These are phyloP conservation scores for Lepiota venenata DNA, from an alignment of 768 basidiomycete genomes.

Conservation along the genomic window DNA sequence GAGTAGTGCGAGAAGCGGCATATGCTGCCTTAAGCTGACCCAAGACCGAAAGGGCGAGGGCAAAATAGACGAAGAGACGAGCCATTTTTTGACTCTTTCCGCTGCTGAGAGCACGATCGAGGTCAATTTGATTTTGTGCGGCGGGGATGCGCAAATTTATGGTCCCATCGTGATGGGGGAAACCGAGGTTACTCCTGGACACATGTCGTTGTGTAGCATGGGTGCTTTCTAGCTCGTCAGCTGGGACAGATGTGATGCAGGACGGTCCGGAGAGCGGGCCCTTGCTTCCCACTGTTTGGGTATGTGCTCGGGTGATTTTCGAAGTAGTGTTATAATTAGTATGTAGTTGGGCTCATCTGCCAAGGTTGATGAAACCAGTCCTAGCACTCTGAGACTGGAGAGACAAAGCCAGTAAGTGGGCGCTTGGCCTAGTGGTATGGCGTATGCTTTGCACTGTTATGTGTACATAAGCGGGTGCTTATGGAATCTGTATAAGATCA, in stretches of 20 bases:
- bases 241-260: not conserved
- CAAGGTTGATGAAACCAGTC: no score
- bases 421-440: constrained; percentile 15
- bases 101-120: no score
- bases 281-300: not conserved
- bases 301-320: not conserved
- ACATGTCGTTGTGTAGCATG: not conserved
- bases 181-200: not conserved
- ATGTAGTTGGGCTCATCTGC: no score
- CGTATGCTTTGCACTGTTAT: constrained; percentile 8
- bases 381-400: no score
- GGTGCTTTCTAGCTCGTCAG: not conserved
- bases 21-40: constrained; percentile 9
- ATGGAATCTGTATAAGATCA: constrained; percentile 13
- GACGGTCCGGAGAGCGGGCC: constrained; percentile 7
- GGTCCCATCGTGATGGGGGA: not conserved
- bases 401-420: not conserved
- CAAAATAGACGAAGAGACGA: not conserved
- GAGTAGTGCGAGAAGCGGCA: constrained; percentile 35
- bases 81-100: not conserved
- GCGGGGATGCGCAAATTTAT: not conserved
- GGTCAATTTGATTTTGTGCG: no score
- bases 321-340: no score
- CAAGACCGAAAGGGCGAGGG: not conserved
- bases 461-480: constrained; percentile 3